A percentile compares a stretch with the other conserved stretches of the same genome.
Conservation (phyloP, 1,284 basidiomycete species). For the Cutaneotrichosporon curvatum region DNA sequence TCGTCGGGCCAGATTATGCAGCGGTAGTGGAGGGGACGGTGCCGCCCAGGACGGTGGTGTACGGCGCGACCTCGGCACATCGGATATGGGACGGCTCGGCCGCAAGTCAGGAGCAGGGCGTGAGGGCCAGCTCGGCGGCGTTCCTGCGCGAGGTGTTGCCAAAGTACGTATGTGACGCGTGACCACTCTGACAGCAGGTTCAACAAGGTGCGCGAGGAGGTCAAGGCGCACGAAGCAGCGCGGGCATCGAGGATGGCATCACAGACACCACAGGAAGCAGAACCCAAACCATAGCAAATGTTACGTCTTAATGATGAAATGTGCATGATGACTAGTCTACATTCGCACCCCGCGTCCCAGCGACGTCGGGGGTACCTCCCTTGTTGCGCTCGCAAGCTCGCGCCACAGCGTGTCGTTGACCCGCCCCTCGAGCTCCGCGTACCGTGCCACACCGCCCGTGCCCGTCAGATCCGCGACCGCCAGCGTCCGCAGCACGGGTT, state of each 20-base stretch:
- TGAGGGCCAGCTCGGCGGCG: constrained; percentile 68
- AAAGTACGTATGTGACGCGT: constrained; percentile 51
- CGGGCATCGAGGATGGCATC: too few species aligned
- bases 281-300: too few species aligned
- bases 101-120: constrained; percentile 70
- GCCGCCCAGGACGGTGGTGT: constrained; percentile 77
- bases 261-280: too few species aligned
- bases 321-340: not conserved
- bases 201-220: constrained; percentile 4
- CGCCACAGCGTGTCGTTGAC: constrained; percentile 4
- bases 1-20: not conserved
- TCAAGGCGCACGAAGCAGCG: not conserved
- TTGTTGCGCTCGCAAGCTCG: constrained; percentile 8
- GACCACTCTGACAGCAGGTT: constrained; percentile 2
- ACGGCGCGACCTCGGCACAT: constrained; percentile 64
- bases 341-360: not conserved
- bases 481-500: constrained; percentile 7
- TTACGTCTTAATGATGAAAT: too few species aligned
- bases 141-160: constrained; percentile 84
- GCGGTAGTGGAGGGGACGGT: constrained; percentile 1
- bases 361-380: not conserved
- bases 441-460: constrained; percentile 9
- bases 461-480: constrained; percentile 10
- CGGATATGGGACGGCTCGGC: constrained; percentile 80
- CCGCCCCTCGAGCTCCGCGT: constrained; percentile 13